These are phyloP conservation scores for Pseudogymnoascus destructans DNA, from an alignment of 2,329 filamentous ascomycete species.

Conservation along the genomic window DNA sequence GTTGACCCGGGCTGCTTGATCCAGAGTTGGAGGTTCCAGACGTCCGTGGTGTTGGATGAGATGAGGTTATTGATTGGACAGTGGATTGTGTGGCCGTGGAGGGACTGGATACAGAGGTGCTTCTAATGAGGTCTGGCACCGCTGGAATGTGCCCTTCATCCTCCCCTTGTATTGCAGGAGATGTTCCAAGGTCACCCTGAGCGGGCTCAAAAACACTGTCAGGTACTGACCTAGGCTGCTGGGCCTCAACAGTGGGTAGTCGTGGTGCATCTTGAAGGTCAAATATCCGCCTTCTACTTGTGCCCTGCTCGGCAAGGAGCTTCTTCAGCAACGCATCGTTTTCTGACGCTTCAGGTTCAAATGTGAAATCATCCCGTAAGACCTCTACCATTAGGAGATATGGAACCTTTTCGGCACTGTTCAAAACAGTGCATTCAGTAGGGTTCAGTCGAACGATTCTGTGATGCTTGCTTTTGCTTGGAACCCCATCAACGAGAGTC, in stretches of 20 bases:
- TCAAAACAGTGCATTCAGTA: conserved; percentile 70
- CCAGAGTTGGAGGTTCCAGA: conserved; percentile 56
- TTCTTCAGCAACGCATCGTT: conserved; percentile 53
- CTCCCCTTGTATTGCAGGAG: conserved; percentile 49
- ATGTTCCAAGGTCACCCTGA: conserved; percentile 64
- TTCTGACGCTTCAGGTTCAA: conserved; percentile 60
- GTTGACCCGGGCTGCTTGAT: conserved; percentile 50
- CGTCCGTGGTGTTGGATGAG: conserved; percentile 52
- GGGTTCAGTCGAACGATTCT: conserved; percentile 74
- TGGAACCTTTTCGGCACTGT: conserved; percentile 76
- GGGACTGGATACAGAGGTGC: conserved; percentile 41
- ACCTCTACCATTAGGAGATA: conserved; percentile 79
- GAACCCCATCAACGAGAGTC: conserved; percentile 57
- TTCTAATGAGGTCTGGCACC: conserved; percentile 22
- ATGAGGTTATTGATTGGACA: conserved; percentile 30
- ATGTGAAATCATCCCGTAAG: conserved; percentile 68
- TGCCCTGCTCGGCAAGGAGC: conserved; percentile 43
- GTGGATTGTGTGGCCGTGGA: conserved; percentile 44
- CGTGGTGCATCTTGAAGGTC: conserved; percentile 55
- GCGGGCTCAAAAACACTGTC: conserved; percentile 80
- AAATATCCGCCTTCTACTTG: conserved; percentile 45
- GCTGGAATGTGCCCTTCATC: conserved; percentile 28
- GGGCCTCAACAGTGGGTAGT: conserved; percentile 28
- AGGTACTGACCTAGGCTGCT: conserved; percentile 14
- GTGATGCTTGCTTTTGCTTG: conserved; percentile 64